These are phyloP conservation scores for Curvularia sp. DNA, from an alignment of 2,329 filamentous ascomycete species.

Conservation along the genomic window DNA sequence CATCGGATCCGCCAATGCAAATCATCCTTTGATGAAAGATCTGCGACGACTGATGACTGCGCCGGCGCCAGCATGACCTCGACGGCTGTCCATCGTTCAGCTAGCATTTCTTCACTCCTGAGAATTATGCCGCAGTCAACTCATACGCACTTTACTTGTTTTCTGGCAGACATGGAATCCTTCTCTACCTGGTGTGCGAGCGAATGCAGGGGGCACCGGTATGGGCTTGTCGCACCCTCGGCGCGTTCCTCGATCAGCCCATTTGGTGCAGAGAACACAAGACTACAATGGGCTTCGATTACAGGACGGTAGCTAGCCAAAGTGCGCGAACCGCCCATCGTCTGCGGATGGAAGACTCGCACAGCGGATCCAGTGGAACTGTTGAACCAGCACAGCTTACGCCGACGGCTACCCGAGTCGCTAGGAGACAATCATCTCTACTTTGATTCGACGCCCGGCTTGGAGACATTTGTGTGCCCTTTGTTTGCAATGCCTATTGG, in stretches of 20 bases:
- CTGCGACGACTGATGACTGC: conserved; percentile 14
- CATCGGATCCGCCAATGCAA: conserved; percentile 25
- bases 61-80: conserved; percentile 2
- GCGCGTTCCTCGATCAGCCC: neutral
- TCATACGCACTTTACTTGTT: conserved; percentile 4
- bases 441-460: conserved; percentile 13
- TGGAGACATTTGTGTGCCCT: conserved; percentile 4
- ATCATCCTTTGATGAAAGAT: conserved; percentile 16
- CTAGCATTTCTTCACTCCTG: neutral
- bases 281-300: conserved; percentile 10
- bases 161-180: neutral
- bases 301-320: conserved; percentile 14
- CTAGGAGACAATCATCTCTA: conserved; percentile 10
- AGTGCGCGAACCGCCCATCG: conserved; percentile 14
- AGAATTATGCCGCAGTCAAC: conserved; percentile 3
- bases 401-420: conserved; percentile 24
- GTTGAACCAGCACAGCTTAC: conserved; percentile 37
- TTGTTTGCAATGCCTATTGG: conserved; percentile 2
- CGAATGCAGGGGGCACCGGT: conserved; percentile 5
- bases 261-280: conserved; percentile 6
- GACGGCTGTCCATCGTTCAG: neutral
- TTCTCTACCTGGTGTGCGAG: conserved; percentile 1
- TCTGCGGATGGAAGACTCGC: conserved; percentile 33
- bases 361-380: conserved; percentile 43
- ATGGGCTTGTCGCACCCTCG: conserved; percentile 1